Evolutionary conservation across 2,329 filamentous ascomycete genomes (phyloP).

Genomic region (Fusarium lyarnte): DNA sequence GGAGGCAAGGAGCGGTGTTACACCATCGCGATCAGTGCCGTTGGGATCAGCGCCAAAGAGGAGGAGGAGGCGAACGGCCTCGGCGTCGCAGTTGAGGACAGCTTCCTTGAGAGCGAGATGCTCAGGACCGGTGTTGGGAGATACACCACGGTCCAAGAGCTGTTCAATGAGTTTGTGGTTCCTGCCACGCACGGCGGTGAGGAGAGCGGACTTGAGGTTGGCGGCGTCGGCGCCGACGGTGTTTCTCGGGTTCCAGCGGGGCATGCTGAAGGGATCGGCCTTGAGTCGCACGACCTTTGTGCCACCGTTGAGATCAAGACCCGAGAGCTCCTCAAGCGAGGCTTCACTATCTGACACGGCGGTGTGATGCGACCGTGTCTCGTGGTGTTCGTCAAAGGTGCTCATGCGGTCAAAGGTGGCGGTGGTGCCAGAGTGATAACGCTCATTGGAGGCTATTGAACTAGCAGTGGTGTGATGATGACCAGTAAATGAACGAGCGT

Average conservation of each 20-base stretch:
- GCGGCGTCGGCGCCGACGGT: conserved; percentile 53
- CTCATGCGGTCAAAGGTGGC: conserved; percentile 43
- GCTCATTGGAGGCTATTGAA: conserved; percentile 46
- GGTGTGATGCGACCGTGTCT: conserved; percentile 41
- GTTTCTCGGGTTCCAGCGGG: conserved; percentile 61
- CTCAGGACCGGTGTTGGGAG: conserved; percentile 59
- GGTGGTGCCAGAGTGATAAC: conserved; percentile 42
- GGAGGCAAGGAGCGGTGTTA: conserved; percentile 61
- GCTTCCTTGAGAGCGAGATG: conserved; percentile 63
- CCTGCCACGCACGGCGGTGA: conserved; percentile 64
- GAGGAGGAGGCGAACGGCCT: conserved; percentile 64
- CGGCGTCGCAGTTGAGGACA: conserved; percentile 59
- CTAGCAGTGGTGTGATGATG: conserved; percentile 39
- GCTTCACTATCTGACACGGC: conserved; percentile 40
- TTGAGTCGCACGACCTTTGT: conserved; percentile 58
- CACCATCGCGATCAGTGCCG: conserved; percentile 56
- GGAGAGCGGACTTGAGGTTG: conserved; percentile 58
- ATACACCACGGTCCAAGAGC: conserved; percentile 66
- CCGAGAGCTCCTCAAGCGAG: conserved; percentile 47
- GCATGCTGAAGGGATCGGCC: conserved; percentile 61
- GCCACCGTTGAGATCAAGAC: conserved; percentile 53
- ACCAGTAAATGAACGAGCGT: conserved; percentile 25
- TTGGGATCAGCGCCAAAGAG: conserved; percentile 69
- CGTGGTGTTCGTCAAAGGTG: conserved; percentile 45
- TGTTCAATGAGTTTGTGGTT: conserved; percentile 67